A percentile compares a stretch with the other conserved stretches of the same genome.
Conservation (phyloP, 2,329 filamentous ascomycete genomes). For the Rhynchosporium secalis region DNA sequence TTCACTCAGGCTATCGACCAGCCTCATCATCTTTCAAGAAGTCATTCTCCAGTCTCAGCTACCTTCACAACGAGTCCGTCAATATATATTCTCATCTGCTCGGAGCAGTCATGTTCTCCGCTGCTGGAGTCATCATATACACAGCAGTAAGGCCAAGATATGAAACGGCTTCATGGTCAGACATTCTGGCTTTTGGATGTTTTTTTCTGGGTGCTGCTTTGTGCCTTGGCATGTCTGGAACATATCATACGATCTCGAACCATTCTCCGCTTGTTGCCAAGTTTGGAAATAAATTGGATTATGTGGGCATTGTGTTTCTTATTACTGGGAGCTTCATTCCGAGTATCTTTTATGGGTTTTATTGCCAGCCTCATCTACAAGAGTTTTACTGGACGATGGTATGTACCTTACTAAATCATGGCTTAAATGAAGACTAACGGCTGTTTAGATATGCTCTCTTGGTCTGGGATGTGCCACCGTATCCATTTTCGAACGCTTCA, state of each 20-base stretch:
- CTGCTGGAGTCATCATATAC: conserved; percentile 55
- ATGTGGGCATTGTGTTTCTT: conserved; percentile 86
- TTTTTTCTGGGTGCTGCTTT: conserved; percentile 75
- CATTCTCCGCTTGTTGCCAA: conserved; percentile 76
- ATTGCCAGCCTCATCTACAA: conserved; percentile 65
- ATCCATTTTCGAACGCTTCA: conserved; percentile 78
- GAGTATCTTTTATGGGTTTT: conserved; percentile 84
- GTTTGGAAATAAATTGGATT: conserved; percentile 92
- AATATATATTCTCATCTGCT: conserved; percentile 73
- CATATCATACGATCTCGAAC: conserved; percentile 82
- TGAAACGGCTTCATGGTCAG: conserved; percentile 56
- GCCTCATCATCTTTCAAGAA: conserved; percentile 59
- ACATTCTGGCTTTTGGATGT: conserved; percentile 72
- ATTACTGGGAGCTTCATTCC: conserved; percentile 93
- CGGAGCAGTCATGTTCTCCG: conserved; percentile 61
- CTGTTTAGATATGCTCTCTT: conserved; percentile 69
- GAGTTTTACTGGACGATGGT: conserved; percentile 75
- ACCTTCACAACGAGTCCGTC: conserved; percentile 64
- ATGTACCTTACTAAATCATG: conserved; percentile 37
- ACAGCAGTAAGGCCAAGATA: conserved; percentile 64
- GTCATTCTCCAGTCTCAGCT: conserved; percentile 58
- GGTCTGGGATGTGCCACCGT: conserved; percentile 75
- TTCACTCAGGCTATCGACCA: conserved; percentile 64
- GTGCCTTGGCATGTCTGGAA: conserved; percentile 79
- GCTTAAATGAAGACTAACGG: neutral